phyloP scores from a whole-genome alignment of 257 asterid genomes.

The Rauvolfia tetraphylla region DNA sequence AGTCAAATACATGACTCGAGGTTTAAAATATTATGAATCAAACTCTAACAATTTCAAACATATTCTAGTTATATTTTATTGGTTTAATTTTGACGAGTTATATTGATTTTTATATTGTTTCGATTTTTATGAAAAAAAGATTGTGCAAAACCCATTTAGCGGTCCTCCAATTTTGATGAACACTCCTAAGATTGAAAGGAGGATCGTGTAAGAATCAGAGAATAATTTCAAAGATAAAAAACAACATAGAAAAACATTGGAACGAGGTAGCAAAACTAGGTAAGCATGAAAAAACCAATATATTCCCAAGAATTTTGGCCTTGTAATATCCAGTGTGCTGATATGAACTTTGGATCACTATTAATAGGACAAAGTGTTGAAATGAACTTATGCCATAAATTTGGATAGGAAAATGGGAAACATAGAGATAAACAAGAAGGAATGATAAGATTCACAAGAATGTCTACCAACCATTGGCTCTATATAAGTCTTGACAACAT shows the following conservation, averaged over 20 bases:
- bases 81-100: too few relatives aligned
- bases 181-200: neutral
- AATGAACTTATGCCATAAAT: neutral
- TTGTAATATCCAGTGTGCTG: conserved; percentile 2
- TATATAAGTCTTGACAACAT: neutral
- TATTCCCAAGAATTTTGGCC: conserved; percentile 7
- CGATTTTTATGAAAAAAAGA: too few relatives aligned
- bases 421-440: conserved; percentile 16
- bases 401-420: neutral
- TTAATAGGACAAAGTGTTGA: neutral
- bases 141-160: too few relatives aligned
- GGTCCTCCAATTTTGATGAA: neutral
- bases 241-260: neutral
- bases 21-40: too few relatives aligned
- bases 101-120: too few relatives aligned
- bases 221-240: neutral
- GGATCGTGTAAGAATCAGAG: too few relatives aligned
- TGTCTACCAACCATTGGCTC: neutral
- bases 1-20: too few relatives aligned
- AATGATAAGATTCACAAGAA: neutral
- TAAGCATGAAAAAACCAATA: neutral
- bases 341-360: neutral
- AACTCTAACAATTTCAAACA: too few relatives aligned
- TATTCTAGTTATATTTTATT: too few relatives aligned
- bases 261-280: neutral